Evolutionary conservation across 208 protist species (phyloP).

Genomic region (Crithidia thermophila): DNA sequence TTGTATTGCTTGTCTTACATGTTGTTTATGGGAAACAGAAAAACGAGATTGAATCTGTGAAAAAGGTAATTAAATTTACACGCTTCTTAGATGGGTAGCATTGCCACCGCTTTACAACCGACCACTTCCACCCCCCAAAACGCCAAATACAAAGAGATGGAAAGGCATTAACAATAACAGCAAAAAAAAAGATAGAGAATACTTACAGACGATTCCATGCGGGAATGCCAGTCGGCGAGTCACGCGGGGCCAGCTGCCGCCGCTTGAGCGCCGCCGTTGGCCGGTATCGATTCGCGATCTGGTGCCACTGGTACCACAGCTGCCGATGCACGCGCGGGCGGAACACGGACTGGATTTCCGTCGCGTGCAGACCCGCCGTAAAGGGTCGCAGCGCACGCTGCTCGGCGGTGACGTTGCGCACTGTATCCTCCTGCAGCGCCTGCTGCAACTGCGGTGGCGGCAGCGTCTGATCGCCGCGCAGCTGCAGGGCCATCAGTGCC

Average conservation of each 20-base stretch:
- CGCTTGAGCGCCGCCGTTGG: conserved; percentile 79
- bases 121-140: no score
- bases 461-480: conserved; percentile 72
- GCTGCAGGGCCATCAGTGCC: conserved; percentile 59
- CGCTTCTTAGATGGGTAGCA: no score
- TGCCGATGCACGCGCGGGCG: conserved; percentile 88
- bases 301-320: conserved; percentile 92
- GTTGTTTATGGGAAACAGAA: no score
- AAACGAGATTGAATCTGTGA: no score
- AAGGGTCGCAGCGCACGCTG: conserved; percentile 55
- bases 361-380: conserved; percentile 76
- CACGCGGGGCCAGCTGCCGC: conserved; percentile 81
- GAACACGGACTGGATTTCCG: conserved; percentile 84
- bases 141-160: no score
- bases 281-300: conserved; percentile 89
- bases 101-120: no score
- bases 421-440: conserved; percentile 56
- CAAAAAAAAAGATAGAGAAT: background rate
- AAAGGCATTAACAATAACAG: background rate
- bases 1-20: no score
- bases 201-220: conserved; percentile 80
- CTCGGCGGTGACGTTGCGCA: conserved; percentile 54
- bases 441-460: conserved; percentile 45
- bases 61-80: no score
- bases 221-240: conserved; percentile 90